A percentile compares a stretch with the other conserved stretches of the same genome.
Evolutionary conservation across 345 rosid species (phyloP).

Genomic region (Orychophragmus violaceus): DNA sequence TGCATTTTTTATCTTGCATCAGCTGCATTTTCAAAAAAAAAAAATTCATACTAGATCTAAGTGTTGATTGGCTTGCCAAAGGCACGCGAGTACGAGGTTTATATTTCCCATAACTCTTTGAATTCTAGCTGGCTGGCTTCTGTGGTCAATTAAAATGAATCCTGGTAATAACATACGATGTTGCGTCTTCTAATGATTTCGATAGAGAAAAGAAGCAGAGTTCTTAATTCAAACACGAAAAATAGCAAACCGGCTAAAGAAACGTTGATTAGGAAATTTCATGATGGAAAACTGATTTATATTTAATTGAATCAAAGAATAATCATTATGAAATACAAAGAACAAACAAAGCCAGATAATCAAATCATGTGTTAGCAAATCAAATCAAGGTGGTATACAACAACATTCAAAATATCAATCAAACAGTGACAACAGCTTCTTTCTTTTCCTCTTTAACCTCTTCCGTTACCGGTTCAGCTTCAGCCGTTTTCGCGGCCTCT

Average conservation of each 20-base stretch:
- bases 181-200: not conserved
- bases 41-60: no score
- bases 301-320: constrained; percentile 13
- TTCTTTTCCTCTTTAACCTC: constrained; percentile 13
- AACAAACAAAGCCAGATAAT: constrained; percentile 15
- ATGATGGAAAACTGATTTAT: constrained; percentile 18
- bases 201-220: not conserved
- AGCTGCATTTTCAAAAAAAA: no score
- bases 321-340: constrained; percentile 9
- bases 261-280: not conserved
- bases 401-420: constrained; percentile 19
- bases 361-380: constrained; percentile 17
- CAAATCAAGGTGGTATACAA: constrained; percentile 12
- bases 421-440: constrained; percentile 21
- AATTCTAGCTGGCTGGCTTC: no score
- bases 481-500: not conserved
- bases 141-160: no score
- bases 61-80: no score
- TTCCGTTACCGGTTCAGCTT: constrained; percentile 8
- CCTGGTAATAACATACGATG: no score
- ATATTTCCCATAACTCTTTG: no score
- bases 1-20: no score
- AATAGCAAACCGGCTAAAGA: not conserved
- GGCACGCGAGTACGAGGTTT: no score
- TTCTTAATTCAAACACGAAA: not conserved